A percentile compares a stretch with the other conserved stretches of the same genome.
Conservation (phyloP, 2,329 filamentous ascomycete genomes). For the Hypoxylon sp. region DNA sequence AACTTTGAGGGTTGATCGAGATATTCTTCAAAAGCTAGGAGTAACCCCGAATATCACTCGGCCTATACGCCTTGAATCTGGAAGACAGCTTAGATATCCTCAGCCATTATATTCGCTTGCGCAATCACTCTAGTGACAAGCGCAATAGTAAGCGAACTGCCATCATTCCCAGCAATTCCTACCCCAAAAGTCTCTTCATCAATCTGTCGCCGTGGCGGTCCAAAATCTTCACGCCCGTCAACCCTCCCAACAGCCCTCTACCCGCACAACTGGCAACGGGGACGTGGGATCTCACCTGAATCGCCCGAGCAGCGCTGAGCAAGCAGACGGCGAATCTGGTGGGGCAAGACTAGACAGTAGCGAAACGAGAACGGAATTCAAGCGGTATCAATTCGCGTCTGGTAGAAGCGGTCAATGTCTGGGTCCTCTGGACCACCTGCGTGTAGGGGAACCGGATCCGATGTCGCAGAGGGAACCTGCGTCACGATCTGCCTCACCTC, state of each 20-base stretch:
- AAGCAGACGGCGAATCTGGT: constrained; percentile 48
- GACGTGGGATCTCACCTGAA: constrained; percentile 48
- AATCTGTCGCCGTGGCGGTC: constrained; percentile 58
- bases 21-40: constrained; percentile 20
- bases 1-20: constrained; percentile 31
- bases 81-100: constrained; percentile 29
- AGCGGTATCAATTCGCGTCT: constrained; percentile 49
- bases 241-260: constrained; percentile 53
- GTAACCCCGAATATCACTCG: constrained; percentile 27
- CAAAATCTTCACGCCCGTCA: constrained; percentile 54
- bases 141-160: constrained; percentile 20
- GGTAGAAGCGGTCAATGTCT: constrained; percentile 68
- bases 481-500: constrained; percentile 69
- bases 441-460: constrained; percentile 71
- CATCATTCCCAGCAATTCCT: constrained; percentile 25
- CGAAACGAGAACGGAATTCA: constrained; percentile 50
- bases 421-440: constrained; percentile 65
- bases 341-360: constrained; percentile 49
- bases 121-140: constrained; percentile 26
- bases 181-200: constrained; percentile 24
- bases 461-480: constrained; percentile 75
- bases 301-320: constrained; percentile 46
- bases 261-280: constrained; percentile 51
- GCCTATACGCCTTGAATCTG: constrained; percentile 28
- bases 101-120: constrained; percentile 26